Percentiles rank a stretch among this genome's conserved stretches.
Evolutionary conservation across 2,329 filamentous ascomycete genomes (phyloP).

Genomic region (Clathrospora elynae): DNA sequence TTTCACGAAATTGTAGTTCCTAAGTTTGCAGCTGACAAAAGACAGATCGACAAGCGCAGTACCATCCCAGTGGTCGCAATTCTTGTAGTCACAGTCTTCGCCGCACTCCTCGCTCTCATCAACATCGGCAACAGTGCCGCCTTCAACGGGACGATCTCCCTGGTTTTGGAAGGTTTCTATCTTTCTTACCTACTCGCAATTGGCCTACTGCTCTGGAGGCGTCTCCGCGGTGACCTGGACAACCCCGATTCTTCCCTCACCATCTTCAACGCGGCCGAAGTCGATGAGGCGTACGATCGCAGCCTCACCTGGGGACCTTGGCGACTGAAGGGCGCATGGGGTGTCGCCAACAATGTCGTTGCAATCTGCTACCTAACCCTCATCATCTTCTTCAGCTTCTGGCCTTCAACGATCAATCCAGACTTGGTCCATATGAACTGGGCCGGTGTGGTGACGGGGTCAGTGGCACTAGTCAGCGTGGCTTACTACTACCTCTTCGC

Average conservation of each 20-base stretch:
- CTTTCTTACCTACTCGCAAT: constrained; percentile 44
- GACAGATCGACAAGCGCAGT: constrained; percentile 42
- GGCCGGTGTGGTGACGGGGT: constrained; percentile 40
- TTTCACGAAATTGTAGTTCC: not conserved
- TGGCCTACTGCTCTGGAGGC: constrained; percentile 44
- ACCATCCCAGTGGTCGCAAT: constrained; percentile 56
- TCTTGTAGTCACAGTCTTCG: constrained; percentile 52
- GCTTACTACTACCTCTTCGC: constrained; percentile 41
- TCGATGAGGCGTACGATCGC: constrained; percentile 29
- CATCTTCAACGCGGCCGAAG: constrained; percentile 27
- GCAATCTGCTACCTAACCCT: constrained; percentile 41
- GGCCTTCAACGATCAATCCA: constrained; percentile 31
- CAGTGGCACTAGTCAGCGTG: constrained; percentile 37
- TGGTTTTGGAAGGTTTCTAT: constrained; percentile 46
- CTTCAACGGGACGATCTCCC: constrained; percentile 45
- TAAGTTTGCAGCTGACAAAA: constrained; percentile 9
- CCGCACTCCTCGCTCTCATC: constrained; percentile 56
- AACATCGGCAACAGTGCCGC: constrained; percentile 56
- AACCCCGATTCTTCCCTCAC: constrained; percentile 26
- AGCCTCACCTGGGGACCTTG: constrained; percentile 43
- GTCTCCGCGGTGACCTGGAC: constrained; percentile 41
- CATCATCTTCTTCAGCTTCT: constrained; percentile 47
- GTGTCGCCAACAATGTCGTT: constrained; percentile 40
- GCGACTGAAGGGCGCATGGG: constrained; percentile 37
- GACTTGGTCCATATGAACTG: constrained; percentile 39